A percentile compares a stretch with the other conserved stretches of the same genome.
phyloP scores from a whole-genome alignment of 2,329 filamentous ascomycete species.

The Cercospora sesami region DNA sequence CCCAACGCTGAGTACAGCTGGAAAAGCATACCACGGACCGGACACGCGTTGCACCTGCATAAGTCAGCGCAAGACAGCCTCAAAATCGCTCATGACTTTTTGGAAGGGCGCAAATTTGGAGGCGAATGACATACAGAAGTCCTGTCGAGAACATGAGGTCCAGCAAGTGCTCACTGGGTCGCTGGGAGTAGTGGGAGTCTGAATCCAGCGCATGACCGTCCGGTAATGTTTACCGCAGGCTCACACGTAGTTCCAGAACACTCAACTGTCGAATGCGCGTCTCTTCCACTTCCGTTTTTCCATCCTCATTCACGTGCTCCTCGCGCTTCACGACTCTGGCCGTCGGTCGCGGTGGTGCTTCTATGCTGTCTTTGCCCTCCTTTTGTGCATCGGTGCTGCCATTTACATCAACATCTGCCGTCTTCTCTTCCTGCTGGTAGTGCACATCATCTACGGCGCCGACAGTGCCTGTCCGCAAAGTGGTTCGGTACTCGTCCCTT shows the following conservation, averaged over 20 bases:
- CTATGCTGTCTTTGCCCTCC: background rate
- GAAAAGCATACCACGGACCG: slow-evolving; percentile 17
- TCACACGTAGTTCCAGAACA: slow-evolving; percentile 40
- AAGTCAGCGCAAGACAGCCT: slow-evolving; percentile 9
- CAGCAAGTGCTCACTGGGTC: background rate
- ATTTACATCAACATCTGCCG: slow-evolving; percentile 15
- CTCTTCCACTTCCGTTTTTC: slow-evolving; percentile 35
- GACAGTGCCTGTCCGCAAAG: slow-evolving; percentile 62
- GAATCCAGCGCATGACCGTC: background rate
- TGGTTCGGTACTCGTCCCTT: slow-evolving; percentile 56
- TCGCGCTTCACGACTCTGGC: slow-evolving; percentile 18
- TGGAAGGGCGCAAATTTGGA: slow-evolving; percentile 11
- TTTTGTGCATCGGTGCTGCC: background rate
- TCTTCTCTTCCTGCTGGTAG: slow-evolving; percentile 30
- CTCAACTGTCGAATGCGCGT: slow-evolving; percentile 43
- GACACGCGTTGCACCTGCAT: slow-evolving; percentile 20
- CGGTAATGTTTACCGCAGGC: slow-evolving; percentile 28
- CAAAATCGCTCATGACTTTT: slow-evolving; percentile 16
- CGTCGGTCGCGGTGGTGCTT: background rate
- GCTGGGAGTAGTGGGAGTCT: background rate
- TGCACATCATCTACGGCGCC: slow-evolving; percentile 68
- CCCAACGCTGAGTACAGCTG: slow-evolving; percentile 22
- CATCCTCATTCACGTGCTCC: slow-evolving; percentile 28
- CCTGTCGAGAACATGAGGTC: background rate
- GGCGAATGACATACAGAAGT: background rate